phyloP scores from a whole-genome alignment of 208 protist genomes.

The Leishmania braziliensis region DNA sequence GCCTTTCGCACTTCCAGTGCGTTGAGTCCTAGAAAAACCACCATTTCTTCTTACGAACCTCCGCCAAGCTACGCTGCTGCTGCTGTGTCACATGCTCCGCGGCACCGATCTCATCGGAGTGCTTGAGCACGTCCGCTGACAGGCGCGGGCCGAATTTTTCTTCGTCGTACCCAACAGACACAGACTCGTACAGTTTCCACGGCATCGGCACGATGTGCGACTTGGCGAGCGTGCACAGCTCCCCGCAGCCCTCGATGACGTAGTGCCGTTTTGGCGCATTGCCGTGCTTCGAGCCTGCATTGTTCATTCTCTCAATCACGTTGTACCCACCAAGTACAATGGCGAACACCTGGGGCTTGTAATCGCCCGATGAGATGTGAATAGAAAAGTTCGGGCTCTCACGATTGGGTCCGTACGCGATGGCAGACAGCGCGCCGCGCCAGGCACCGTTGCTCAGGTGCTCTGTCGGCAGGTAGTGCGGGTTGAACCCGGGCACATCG shows the following conservation, averaged over 20 bases:
- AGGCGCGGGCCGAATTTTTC: conserved; percentile 73
- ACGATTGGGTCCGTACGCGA: conserved; percentile 71
- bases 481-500: conserved; percentile 77
- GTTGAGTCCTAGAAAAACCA: conserved; percentile 30
- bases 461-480: conserved; percentile 77
- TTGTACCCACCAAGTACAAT: conserved; percentile 88
- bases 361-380: conserved; percentile 82
- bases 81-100: not conserved
- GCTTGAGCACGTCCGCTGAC: conserved; percentile 31
- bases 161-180: conserved; percentile 82
- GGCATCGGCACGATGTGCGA: conserved; percentile 83
- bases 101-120: conserved; percentile 38
- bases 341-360: conserved; percentile 83
- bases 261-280: conserved; percentile 80
- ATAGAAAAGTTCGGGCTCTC: conserved; percentile 90
- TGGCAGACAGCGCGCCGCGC: conserved; percentile 80
- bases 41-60: conserved; percentile 18
- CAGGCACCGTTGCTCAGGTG: conserved; percentile 72
- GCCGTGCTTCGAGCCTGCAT: conserved; percentile 77
- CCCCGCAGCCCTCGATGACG: conserved; percentile 78
- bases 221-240: conserved; percentile 89
- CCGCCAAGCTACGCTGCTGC: not conserved
- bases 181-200: conserved; percentile 79
- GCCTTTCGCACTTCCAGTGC: not conserved
- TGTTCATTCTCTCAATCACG: conserved; percentile 87